Conservation (phyloP, 164 flowering plant species). For the Piper betle region DNA sequence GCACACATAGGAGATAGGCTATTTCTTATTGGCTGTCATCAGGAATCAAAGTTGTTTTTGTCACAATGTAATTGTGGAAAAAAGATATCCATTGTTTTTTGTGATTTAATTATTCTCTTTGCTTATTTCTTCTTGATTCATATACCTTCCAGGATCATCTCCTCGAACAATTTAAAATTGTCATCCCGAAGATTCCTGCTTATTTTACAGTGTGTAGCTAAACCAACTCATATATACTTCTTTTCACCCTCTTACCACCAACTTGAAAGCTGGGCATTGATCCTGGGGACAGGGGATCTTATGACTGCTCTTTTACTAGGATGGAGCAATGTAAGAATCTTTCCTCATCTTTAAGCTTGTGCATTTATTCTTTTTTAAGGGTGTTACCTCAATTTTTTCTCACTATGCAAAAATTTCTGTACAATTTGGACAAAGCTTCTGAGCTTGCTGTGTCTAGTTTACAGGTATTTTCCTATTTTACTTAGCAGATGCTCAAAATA, state of each 20-base stretch:
- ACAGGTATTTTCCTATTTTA: conserved; percentile 47
- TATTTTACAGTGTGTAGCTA: conserved; percentile 75
- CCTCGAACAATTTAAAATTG: conserved; percentile 87
- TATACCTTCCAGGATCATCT: conserved; percentile 41
- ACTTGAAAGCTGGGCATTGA: conserved; percentile 5
- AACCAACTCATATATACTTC: background rate
- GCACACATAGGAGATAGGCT: conserved; percentile 36
- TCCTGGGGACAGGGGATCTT: conserved; percentile 94
- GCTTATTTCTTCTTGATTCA: too few relatives aligned
- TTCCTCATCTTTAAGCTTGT: background rate
- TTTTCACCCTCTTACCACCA: background rate
- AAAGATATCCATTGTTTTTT: background rate
- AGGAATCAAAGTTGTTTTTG: conserved; percentile 38
- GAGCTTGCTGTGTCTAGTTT: conserved; percentile 95
- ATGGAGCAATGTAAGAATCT: conserved; percentile 85
- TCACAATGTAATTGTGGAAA: too few relatives aligned
- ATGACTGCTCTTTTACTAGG: conserved; percentile 93
- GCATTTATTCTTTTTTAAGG: background rate
- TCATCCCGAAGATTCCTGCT: conserved; percentile 90
- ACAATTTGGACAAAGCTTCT: conserved; percentile 77
- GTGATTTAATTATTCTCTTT: too few relatives aligned
- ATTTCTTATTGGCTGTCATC: conserved; percentile 67
- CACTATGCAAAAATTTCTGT: conserved; percentile 62
- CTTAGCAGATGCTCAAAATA: background rate
- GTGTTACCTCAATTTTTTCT: conserved; percentile 1